A percentile compares a stretch with the other conserved stretches of the same genome.
Evolutionary conservation across 2,329 filamentous ascomycete species (phyloP).

Genomic region (Daldinia eschscholtzii): DNA sequence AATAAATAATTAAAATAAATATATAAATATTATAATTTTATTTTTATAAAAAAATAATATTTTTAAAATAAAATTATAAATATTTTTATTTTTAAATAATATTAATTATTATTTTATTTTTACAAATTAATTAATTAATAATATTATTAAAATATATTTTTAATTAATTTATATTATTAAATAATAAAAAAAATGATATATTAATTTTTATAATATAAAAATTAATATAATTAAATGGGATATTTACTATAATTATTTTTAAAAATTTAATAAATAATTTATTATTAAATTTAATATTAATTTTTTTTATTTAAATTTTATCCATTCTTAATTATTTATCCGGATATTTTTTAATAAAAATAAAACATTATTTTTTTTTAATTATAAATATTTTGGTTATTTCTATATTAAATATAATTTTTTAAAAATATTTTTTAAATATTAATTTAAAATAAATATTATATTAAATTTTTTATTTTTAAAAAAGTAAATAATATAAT

Average conservation of each 20-base stretch:
- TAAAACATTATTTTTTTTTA: no score
- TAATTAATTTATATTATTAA: slow-evolving; percentile 2
- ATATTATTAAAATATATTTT: slow-evolving; percentile 8
- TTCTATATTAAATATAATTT: background rate
- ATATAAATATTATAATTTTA: background rate
- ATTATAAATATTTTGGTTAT: no score
- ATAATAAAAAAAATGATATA: background rate
- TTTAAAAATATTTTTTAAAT: background rate
- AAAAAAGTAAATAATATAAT: background rate
- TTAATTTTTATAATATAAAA: background rate
- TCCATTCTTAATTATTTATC: no score
- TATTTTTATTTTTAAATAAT: background rate
- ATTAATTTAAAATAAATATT: no score
- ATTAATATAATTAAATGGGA: no score
- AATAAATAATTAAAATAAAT: no score
- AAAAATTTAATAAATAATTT: slow-evolving; percentile 3
- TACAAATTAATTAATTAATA: slow-evolving; percentile 2
- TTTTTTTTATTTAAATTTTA: background rate
- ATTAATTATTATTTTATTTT: background rate
- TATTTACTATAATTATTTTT: background rate
- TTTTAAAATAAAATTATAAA: background rate
- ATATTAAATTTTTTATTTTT: background rate
- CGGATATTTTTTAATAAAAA: no score
- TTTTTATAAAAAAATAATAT: slow-evolving; percentile 5
- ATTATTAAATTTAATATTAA: slow-evolving; percentile 9